phyloP scores from a whole-genome alignment of 164 flowering plant species.

The Cinnamomum micranthum region DNA sequence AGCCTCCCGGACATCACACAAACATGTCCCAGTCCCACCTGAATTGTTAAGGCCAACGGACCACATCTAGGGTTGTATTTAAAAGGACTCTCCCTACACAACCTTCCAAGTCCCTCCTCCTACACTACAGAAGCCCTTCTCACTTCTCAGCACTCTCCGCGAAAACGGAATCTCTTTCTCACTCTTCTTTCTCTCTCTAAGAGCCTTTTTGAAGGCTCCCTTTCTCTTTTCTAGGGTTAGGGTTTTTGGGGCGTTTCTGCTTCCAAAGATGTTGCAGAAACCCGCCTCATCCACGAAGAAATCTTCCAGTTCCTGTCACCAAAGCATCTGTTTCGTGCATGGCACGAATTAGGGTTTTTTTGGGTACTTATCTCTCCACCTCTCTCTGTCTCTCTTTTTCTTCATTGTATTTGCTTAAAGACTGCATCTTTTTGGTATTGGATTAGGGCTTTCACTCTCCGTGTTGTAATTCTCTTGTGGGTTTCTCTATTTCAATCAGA shows the following conservation, averaged over 20 bases:
- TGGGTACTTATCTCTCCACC: not conserved
- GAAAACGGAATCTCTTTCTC: constrained; percentile 1
- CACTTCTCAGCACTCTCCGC: not conserved
- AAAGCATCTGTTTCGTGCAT: constrained; percentile 1
- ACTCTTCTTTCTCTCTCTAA: constrained; percentile 12
- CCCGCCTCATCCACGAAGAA: constrained; percentile 4
- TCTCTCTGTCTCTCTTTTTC: not conserved
- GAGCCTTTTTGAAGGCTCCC: not conserved
- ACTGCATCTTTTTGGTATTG: not conserved
- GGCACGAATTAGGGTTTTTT: constrained; percentile 16
- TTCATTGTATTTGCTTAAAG: not conserved
- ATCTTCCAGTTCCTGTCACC: constrained; percentile 5
- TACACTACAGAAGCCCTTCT: not conserved
- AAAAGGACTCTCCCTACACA: not conserved
- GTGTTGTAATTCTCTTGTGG: not conserved
- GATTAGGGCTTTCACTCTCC: not conserved
- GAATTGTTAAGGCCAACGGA: no score
- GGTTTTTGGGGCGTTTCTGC: constrained; percentile 29
- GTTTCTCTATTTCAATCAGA: not conserved
- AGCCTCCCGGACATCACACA: no score
- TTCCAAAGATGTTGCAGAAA: constrained; percentile 26
- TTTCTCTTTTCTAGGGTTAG: constrained; percentile 21
- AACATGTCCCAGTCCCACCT: no score
- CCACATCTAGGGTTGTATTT: not conserved
- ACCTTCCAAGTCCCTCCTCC: no score